A percentile compares a stretch with the other conserved stretches of the same genome.
These are phyloP conservation scores for Zizania palustris DNA, from an alignment of 202 grass and related monocot genomes.

Conservation along the genomic window DNA sequence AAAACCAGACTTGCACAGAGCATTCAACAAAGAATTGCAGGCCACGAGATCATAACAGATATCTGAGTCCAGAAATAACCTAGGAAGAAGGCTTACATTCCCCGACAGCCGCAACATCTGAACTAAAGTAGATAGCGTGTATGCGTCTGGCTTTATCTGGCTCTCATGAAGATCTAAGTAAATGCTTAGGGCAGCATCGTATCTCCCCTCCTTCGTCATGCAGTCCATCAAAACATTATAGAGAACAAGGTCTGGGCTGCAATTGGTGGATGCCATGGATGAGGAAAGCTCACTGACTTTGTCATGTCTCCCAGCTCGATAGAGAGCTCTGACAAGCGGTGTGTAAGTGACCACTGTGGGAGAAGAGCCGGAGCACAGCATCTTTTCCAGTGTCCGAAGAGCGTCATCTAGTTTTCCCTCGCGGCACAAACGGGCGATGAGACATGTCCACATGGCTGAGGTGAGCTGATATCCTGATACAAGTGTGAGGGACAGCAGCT, in stretches of 20 bases:
- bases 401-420: slow-evolving; percentile 58
- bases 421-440: slow-evolving; percentile 60
- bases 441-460: slow-evolving; percentile 70
- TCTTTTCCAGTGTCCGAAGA: slow-evolving; percentile 52
- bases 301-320: slow-evolving; percentile 58
- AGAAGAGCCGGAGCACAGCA: slow-evolving; percentile 52
- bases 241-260: slow-evolving; percentile 73
- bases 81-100: slow-evolving; percentile 56
- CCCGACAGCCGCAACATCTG: slow-evolving; percentile 50
- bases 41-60: slow-evolving; percentile 71
- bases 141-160: slow-evolving; percentile 70
- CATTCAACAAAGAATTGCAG: slow-evolving; percentile 71
- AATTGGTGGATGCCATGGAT: slow-evolving; percentile 58
- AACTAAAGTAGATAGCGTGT: slow-evolving; percentile 71
- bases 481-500: slow-evolving; percentile 57
- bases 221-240: slow-evolving; percentile 89
- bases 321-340: slow-evolving; percentile 62
- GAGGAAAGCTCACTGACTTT: slow-evolving; percentile 47
- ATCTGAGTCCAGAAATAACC: slow-evolving; percentile 45
- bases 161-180: slow-evolving; percentile 52
- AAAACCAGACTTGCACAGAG: slow-evolving; percentile 76
- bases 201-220: slow-evolving; percentile 64
- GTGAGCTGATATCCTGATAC: slow-evolving; percentile 53
- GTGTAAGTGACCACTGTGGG: slow-evolving; percentile 80
- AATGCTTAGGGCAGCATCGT: slow-evolving; percentile 59